Percentiles rank a stretch among this genome's conserved stretches.
phyloP scores from a whole-genome alignment of 2,329 filamentous ascomycete genomes.

The Fusarium pseudocircinatum region DNA sequence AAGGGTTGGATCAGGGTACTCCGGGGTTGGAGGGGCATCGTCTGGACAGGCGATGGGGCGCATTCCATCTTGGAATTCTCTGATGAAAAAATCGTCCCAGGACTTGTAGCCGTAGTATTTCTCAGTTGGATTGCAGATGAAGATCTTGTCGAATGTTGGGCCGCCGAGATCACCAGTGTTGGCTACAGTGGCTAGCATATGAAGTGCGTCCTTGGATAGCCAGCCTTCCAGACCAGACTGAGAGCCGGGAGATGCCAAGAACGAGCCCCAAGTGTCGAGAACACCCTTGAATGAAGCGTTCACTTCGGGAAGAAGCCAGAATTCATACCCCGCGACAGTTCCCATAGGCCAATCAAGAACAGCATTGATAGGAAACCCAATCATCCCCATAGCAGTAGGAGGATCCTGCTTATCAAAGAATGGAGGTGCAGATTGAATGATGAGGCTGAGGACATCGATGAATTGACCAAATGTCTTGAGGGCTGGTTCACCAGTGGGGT shows the following conservation, averaged over 20 bases:
- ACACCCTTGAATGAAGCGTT: neutral
- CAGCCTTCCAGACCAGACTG: neutral
- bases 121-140: neutral
- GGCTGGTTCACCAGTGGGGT: neutral
- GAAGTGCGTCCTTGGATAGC: neutral
- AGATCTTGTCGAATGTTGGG: neutral
- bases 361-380: conserved; percentile 13
- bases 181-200: neutral
- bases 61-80: neutral
- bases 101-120: conserved; percentile 1
- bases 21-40: neutral
- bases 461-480: neutral
- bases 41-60: neutral
- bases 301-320: neutral
- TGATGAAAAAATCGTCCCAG: conserved; percentile 18
- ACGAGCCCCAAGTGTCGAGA: neutral
- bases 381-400: neutral
- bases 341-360: conserved; percentile 26
- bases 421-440: neutral
- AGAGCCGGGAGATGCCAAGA: neutral
- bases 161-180: neutral
- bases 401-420: neutral
- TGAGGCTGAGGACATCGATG: neutral
- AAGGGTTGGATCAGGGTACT: neutral
- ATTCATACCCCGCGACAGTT: conserved; percentile 9